phyloP scores from a whole-genome alignment of 2,329 filamentous ascomycete genomes.

The Ampelomyces quisqualis region DNA sequence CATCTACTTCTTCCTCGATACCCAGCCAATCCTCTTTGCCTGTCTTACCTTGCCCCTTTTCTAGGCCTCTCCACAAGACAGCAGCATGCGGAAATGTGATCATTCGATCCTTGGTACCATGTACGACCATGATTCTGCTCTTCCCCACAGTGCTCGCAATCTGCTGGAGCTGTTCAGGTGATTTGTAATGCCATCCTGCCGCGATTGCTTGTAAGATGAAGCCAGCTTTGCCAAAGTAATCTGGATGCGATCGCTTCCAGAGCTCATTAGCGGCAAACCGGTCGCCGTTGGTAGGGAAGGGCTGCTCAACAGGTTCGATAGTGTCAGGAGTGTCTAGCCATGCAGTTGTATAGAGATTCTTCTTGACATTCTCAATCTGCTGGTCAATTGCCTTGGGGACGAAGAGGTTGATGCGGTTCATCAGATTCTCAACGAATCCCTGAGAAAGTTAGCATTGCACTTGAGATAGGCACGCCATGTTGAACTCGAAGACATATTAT shows the following conservation, averaged over 20 bases:
- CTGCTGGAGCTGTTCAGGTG: conserved; percentile 61
- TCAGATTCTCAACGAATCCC: conserved; percentile 63
- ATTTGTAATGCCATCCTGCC: conserved; percentile 78
- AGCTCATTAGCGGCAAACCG: conserved; percentile 80
- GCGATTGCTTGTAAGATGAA: conserved; percentile 78
- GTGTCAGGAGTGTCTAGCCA: conserved; percentile 66
- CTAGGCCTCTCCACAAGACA: conserved; percentile 67
- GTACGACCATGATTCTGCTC: conserved; percentile 72
- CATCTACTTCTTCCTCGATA: conserved; percentile 36
- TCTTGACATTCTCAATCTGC: conserved; percentile 64
- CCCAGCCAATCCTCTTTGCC: conserved; percentile 39
- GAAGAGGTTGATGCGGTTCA: conserved; percentile 57
- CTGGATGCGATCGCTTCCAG: conserved; percentile 64
- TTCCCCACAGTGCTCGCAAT: conserved; percentile 70
- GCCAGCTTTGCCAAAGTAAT: conserved; percentile 63
- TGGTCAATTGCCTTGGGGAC: conserved; percentile 70
- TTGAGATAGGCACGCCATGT: background rate
- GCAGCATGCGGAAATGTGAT: conserved; percentile 69
- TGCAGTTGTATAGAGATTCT: conserved; percentile 63
- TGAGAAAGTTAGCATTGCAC: conserved; percentile 50
- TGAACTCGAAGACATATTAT: too few relatives aligned
- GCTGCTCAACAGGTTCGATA: conserved; percentile 43
- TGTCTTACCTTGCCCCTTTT: conserved; percentile 50
- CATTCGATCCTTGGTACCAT: conserved; percentile 77
- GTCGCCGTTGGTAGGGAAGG: conserved; percentile 75